Evolutionary conservation across 2,329 filamentous ascomycete species (phyloP), one percentile per base, ranked within the genome.

Genomic region (Paracorniculantispora psalliotae): DNA sequence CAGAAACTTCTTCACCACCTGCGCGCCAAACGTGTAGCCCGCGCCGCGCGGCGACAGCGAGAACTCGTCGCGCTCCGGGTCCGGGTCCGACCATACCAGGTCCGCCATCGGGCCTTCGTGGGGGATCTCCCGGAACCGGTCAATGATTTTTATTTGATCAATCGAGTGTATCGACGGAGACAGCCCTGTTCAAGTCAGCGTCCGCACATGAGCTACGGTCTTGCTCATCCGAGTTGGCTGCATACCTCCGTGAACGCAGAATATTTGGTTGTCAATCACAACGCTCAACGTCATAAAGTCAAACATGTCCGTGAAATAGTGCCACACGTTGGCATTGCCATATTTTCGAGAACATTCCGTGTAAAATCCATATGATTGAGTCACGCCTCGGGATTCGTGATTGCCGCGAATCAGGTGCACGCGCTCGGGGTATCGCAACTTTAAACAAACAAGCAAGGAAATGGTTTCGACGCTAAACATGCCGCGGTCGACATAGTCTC

Each of bases 41-140:
- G 94, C 94, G 46, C 94, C 94, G 62, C 94, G 84, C 2, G 94
- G 94, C 8, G 90, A 96, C 17, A 99, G 83, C 7, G 90, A 96
- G 75, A 99, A 99, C 73, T 99, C 94, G 75, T 99, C 94, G 59
- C 92, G 85, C 67, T 99, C 94, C n/a, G 91, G 89, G 71, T 99
- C 94, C 0, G 94, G 94, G 72, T 99, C 94, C 21, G 92, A 96
- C 94, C 94, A 99, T 33, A 99, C 94, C 5, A 99, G 79, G 73
- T 99, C 94, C n/a, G 94, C 94, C 94, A 99, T 99, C 35, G 94
- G 94, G 0, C 94, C 94, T 75, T 99, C 94, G 76, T 99, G 94
- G 5, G 94, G 94, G 61, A 99, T 99, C 72, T 99, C 94, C 66
- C 94, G 88, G 79, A 97, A 99, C 48, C 94, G 91, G 76, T 99